Conservation (phyloP, 805 yeast species). For the Ogataea henricii region DNA sequence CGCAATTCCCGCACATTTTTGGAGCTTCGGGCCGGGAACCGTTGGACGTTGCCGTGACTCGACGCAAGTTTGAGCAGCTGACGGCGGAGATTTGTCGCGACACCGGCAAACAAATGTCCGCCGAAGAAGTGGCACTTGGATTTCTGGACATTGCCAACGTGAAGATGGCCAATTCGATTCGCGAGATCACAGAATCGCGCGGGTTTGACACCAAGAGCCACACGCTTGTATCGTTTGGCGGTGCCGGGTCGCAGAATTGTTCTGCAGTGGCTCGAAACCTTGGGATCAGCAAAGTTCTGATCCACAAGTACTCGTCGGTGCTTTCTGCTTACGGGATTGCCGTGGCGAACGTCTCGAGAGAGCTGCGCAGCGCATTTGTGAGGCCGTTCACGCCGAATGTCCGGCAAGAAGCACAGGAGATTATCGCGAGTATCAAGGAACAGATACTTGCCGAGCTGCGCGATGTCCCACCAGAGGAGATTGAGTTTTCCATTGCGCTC, state of each 20-base stretch:
- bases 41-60: constrained; percentile 56
- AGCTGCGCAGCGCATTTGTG: constrained; percentile 47
- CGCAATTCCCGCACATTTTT: constrained; percentile 73
- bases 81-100: constrained; percentile 52
- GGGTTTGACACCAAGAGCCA: constrained; percentile 68
- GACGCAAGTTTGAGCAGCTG: constrained; percentile 50
- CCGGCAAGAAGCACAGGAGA: constrained; percentile 21
- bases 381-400: constrained; percentile 64
- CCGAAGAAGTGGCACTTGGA: constrained; percentile 75
- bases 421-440: constrained; percentile 40
- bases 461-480: constrained; percentile 40
- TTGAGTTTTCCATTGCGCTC: constrained; percentile 60
- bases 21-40: constrained; percentile 77
- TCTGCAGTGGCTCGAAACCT: constrained; percentile 68
- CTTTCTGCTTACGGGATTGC: constrained; percentile 85
- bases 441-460: neutral
- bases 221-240: constrained; percentile 78
- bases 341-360: constrained; percentile 78
- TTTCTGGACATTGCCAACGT: constrained; percentile 81
- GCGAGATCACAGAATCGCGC: constrained; percentile 78
- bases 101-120: constrained; percentile 35
- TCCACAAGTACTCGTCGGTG: constrained; percentile 75
- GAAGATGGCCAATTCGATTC: constrained; percentile 81
- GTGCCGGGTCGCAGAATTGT: constrained; percentile 91
- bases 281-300: constrained; percentile 64